A percentile compares a stretch with the other conserved stretches of the same genome.
These are phyloP conservation scores for Periconia digitata DNA, from an alignment of 2,329 filamentous ascomycete genomes.

Conservation along the genomic window DNA sequence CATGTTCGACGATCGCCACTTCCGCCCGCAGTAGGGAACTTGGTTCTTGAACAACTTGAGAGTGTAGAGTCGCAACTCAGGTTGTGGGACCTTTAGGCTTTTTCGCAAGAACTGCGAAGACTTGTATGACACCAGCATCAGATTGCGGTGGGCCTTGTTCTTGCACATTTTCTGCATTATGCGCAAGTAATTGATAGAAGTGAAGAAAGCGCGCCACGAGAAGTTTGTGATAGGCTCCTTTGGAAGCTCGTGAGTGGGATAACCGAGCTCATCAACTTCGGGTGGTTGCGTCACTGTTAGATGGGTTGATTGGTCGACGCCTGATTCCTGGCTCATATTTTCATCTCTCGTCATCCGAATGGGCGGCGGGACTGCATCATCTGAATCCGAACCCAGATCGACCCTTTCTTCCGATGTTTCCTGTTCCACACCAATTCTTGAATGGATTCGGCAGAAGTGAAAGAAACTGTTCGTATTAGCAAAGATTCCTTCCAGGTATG, in stretches of 20 bases:
- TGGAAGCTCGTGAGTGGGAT: conserved; percentile 71
- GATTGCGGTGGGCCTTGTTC: conserved; percentile 89
- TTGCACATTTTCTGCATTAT: conserved; percentile 98
- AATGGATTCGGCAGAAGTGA: conserved; percentile 78
- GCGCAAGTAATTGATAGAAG: conserved; percentile 90
- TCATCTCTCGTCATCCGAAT: conserved; percentile 60
- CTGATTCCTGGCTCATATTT: conserved; percentile 23
- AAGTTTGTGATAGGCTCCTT: conserved; percentile 81
- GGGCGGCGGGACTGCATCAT: conserved; percentile 81
- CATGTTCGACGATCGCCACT: conserved; percentile 99
- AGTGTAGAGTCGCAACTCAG: conserved; percentile 85
- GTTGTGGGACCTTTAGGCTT: conserved; percentile 86
- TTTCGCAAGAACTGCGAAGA: conserved; percentile 90
- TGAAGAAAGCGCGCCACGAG: conserved; percentile 93
- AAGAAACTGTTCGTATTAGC: conserved; percentile 70
- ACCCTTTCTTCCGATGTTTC: conserved; percentile 23
- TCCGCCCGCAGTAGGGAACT: conserved; percentile 95
- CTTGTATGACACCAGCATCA: conserved; percentile 94
- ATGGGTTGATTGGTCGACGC: conserved; percentile 25
- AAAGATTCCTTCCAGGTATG: background rate
- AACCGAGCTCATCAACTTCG: conserved; percentile 84
- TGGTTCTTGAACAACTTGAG: conserved; percentile 98
- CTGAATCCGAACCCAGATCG: conserved; percentile 42
- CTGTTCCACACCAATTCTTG: conserved; percentile 55
- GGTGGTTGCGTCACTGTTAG: conserved; percentile 39